phyloP scores from a whole-genome alignment of 2,329 filamentous ascomycete species.

The Fusarium ramigenum region DNA sequence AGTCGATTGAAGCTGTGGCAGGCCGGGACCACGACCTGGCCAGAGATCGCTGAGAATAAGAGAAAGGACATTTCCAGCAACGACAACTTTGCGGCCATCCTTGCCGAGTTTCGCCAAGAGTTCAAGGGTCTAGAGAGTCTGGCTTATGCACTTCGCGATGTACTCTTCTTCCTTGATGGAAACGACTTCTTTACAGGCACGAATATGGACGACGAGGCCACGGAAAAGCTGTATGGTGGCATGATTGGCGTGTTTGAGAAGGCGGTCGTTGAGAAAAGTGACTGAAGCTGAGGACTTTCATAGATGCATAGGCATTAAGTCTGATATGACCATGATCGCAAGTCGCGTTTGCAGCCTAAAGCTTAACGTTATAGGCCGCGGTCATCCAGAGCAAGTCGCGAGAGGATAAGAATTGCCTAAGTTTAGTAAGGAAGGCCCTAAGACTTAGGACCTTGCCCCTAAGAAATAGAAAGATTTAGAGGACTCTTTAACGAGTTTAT shows the following conservation, averaged over 20 bases:
- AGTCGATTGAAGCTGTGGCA: conserved; percentile 5
- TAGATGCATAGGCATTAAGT: neutral
- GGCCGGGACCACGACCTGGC: neutral
- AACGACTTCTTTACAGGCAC: neutral
- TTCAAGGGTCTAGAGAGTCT: neutral
- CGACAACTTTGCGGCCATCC: neutral
- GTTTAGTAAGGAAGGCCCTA: neutral
- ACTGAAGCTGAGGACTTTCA: fast-evolving
- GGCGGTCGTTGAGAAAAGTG: fast-evolving
- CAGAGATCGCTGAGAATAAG: neutral
- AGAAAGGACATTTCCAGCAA: neutral
- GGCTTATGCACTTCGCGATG: neutral
- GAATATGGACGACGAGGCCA: neutral
- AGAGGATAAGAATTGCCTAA: neutral
- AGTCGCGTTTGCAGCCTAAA: too few species aligned
- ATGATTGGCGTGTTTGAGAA: neutral
- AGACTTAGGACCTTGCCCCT: fast-evolving
- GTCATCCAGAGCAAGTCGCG: too few species aligned
- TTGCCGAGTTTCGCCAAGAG: neutral
- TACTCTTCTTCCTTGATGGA: neutral
- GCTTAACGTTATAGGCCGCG: too few species aligned
- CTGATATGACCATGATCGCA: fast-evolving
- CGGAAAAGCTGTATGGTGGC: neutral
- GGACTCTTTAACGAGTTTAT: neutral
- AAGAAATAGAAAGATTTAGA: fast-evolving